These are phyloP conservation scores for Pseudogymnoascus sp. DNA, from an alignment of 2,329 filamentous ascomycete species.

Conservation along the genomic window DNA sequence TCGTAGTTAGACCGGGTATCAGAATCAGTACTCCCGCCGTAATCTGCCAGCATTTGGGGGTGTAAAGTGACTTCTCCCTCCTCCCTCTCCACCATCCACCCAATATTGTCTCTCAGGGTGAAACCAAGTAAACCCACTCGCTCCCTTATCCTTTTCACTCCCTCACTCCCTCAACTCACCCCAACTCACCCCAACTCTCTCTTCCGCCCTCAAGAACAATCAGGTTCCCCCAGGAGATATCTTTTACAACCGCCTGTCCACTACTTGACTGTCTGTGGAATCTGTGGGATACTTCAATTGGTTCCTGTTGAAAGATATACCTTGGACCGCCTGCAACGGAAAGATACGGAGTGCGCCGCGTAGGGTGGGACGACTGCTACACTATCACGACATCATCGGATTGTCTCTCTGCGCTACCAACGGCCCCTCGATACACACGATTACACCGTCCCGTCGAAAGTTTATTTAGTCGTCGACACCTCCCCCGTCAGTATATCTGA, in stretches of 20 bases:
- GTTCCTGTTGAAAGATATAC: neutral
- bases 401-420: neutral
- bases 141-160: neutral
- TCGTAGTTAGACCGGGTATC: neutral
- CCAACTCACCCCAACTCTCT: neutral
- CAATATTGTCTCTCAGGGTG: conserved; percentile 3
- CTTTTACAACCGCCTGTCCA: neutral
- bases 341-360: neutral
- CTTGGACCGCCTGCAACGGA: neutral
- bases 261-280: neutral
- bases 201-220: neutral
- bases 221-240: neutral
- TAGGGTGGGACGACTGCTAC: neutral
- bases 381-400: neutral
- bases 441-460: neutral
- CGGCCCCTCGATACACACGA: neutral
- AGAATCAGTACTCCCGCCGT: neutral
- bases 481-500: neutral
- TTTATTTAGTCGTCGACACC: neutral
- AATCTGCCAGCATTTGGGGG: neutral
- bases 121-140: conserved; percentile 1
- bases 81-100: neutral
- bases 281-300: neutral
- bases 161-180: neutral
- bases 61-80: neutral